Evolutionary conservation across 495 filamentous ascomycete genomes (phyloP).

Genomic region (Pyrenula aspistea): DNA sequence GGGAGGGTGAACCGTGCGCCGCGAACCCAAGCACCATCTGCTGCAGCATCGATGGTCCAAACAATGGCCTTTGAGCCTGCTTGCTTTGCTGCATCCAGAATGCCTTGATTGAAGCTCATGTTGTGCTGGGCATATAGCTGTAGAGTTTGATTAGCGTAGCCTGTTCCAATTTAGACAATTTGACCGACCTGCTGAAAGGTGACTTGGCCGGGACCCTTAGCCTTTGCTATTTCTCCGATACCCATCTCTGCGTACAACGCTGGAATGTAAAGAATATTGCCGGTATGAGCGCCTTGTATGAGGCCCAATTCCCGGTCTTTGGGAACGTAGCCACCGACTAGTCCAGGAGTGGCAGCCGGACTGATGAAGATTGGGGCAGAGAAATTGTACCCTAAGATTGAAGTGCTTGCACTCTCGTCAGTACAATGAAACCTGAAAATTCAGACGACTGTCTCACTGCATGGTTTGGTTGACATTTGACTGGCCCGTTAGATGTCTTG

Average conservation of each 20-base stretch:
- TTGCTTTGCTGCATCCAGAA: slow-evolving; percentile 18
- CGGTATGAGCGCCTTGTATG: background rate
- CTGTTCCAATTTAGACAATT: background rate
- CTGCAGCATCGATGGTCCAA: slow-evolving; percentile 25
- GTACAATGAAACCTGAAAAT: background rate
- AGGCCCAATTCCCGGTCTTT: background rate
- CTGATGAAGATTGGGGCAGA: background rate
- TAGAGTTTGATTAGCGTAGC: background rate
- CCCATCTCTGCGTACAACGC: background rate
- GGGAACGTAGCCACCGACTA: background rate
- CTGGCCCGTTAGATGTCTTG: background rate
- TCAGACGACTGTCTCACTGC: background rate
- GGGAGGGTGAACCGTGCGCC: slow-evolving; percentile 13
- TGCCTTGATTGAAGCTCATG: slow-evolving; percentile 15
- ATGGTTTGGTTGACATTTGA: background rate
- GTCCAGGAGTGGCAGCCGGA: background rate
- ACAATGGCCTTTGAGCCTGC: slow-evolving; percentile 25
- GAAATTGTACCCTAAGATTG: background rate
- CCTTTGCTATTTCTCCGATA: background rate
- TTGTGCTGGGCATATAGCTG: slow-evolving; percentile 26
- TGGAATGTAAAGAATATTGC: background rate
- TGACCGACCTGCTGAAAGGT: background rate
- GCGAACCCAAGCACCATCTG: slow-evolving; percentile 23
- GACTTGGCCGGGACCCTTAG: background rate
- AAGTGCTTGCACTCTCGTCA: background rate